Conservation (phyloP, 2,329 filamentous ascomycete genomes). For the Pseudogymnoascus sp. region DNA sequence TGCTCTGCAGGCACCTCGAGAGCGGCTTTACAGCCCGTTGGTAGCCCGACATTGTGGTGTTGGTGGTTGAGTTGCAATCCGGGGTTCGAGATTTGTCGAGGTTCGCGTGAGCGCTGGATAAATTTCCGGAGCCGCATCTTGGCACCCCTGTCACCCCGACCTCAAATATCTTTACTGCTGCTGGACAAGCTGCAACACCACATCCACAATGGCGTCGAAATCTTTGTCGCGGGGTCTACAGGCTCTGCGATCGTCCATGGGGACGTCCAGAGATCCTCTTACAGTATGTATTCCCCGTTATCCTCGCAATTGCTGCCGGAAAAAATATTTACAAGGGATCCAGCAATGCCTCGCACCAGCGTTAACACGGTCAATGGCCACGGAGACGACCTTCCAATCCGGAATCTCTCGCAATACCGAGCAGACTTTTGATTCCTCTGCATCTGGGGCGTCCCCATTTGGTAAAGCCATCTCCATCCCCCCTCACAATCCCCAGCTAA, state of each 20-base stretch:
- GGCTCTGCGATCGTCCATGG: conserved; percentile 19
- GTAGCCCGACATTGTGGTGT: conserved; percentile 48
- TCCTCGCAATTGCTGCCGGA: background rate
- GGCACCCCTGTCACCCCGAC: conserved; percentile 7
- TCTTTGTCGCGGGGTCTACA: conserved; percentile 24
- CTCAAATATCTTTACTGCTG: conserved; percentile 17
- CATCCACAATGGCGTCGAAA: conserved; percentile 27
- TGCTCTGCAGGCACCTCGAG: conserved; percentile 44
- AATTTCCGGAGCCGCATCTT: conserved; percentile 19
- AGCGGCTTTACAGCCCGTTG: conserved; percentile 53
- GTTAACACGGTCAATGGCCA: conserved; percentile 41
- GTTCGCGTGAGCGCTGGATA: conserved; percentile 14
- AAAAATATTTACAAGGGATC: conserved; percentile 9
- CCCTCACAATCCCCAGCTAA: conserved; percentile 14
- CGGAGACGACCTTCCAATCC: conserved; percentile 32
- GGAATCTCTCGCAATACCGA: conserved; percentile 8
- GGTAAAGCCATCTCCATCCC: conserved; percentile 12
- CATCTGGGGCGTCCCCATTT: background rate
- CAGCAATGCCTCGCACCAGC: conserved; percentile 39
- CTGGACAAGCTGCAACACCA: conserved; percentile 9
- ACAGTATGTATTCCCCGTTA: conserved; percentile 25
- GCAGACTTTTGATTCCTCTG: background rate
- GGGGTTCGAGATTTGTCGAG: conserved; percentile 5
- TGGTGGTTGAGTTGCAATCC: background rate
- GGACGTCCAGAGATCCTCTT: conserved; percentile 31